A percentile compares a stretch with the other conserved stretches of the same genome.
phyloP scores from a whole-genome alignment of 208 protist species.

The Lotmaria passim region DNA sequence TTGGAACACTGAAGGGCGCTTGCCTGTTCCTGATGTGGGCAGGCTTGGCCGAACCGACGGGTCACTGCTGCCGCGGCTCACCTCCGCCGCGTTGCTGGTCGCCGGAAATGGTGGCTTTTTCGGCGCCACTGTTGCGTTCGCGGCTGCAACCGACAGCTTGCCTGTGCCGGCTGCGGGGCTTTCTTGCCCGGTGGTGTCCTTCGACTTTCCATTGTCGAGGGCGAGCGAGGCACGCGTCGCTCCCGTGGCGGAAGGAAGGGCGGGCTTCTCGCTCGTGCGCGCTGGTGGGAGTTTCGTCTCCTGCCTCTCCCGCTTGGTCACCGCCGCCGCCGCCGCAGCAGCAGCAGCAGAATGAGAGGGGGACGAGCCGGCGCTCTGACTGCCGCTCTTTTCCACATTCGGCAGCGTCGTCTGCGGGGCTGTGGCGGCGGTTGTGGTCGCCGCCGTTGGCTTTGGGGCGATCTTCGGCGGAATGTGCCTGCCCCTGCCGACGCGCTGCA shows the following conservation, averaged over 20 bases:
- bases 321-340: constrained; percentile 1
- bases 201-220: not conserved
- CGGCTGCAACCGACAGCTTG: not conserved
- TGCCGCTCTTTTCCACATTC: not conserved
- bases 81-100: constrained; percentile 11
- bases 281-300: constrained; percentile 9
- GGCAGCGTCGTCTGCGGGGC: constrained; percentile 1
- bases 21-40: not conserved
- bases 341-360: no score
- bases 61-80: not conserved
- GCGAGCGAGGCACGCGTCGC: not conserved
- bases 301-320: not conserved
- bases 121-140: not conserved
- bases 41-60: not conserved
- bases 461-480: constrained; percentile 14
- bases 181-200: not conserved
- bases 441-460: not conserved
- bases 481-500: constrained; percentile 1
- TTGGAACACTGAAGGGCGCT: not conserved
- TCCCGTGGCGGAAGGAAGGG: not conserved
- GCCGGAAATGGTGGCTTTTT: not conserved
- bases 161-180: not conserved
- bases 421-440: not conserved
- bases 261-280: not conserved
- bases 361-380: not conserved